phyloP scores from a whole-genome alignment of 306 rosid genomes.

The Quercus rubra region DNA sequence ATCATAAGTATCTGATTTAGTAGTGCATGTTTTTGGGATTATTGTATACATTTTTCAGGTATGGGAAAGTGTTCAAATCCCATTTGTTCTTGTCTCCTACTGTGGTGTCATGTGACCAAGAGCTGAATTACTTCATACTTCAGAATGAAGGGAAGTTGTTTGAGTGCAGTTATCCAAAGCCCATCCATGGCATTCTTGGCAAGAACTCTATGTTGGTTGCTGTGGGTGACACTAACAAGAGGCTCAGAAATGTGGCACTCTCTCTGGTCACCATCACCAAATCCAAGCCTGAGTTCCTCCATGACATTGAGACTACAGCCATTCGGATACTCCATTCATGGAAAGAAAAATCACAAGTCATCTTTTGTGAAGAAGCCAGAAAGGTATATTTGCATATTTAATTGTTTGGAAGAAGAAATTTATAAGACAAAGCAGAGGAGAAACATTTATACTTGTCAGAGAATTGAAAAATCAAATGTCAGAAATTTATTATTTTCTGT shows the following conservation, averaged over 20 bases:
- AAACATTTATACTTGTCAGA: neutral
- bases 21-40: too few species aligned
- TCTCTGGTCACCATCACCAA: conserved; percentile 28
- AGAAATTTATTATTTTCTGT: neutral
- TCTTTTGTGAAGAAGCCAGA: conserved; percentile 36
- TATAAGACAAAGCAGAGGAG: neutral
- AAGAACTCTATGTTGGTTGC: conserved; percentile 27
- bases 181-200: conserved; percentile 39
- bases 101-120: conserved; percentile 32
- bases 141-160: conserved; percentile 39
- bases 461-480: neutral
- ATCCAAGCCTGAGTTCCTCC: conserved; percentile 30
- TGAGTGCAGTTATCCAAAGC: conserved; percentile 33
- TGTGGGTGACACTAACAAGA: conserved; percentile 30
- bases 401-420: neutral
- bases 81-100: conserved; percentile 36
- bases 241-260: conserved; percentile 36
- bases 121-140: conserved; percentile 34
- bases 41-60: conserved; percentile 13
- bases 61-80: conserved; percentile 38
- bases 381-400: conserved; percentile 10
- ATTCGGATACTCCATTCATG: conserved; percentile 22
- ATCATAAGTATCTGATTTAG: too few species aligned
- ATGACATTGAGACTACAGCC: conserved; percentile 20
- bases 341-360: conserved; percentile 26